Conservation (phyloP, 805 yeast genomes). For the Ogataea pignaliae region DNA sequence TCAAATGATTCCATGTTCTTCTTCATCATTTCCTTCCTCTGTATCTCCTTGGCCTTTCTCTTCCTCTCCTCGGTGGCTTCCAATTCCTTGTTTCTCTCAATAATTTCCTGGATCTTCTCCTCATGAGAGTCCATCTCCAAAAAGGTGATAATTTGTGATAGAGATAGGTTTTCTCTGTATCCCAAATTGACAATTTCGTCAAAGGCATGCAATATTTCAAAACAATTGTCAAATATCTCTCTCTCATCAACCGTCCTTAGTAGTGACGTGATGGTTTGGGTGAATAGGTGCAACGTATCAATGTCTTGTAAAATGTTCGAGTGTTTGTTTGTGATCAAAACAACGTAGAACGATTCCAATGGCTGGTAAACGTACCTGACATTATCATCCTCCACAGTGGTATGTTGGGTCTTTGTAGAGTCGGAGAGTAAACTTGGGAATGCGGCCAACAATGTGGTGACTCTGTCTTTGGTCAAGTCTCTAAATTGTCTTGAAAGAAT, state of each 20-base stretch:
- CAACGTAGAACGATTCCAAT: constrained; percentile 87
- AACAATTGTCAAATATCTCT: constrained; percentile 79
- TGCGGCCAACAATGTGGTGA: constrained; percentile 77
- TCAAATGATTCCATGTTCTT: constrained; percentile 45
- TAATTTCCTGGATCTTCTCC: constrained; percentile 96
- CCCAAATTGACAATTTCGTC: constrained; percentile 92
- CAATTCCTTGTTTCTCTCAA: constrained; percentile 91
- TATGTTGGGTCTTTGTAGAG: constrained; percentile 70
- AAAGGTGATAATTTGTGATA: constrained; percentile 80
- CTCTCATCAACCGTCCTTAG: constrained; percentile 72
- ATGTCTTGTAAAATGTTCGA: constrained; percentile 93
- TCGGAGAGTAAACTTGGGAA: constrained; percentile 77
- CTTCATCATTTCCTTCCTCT: constrained; percentile 68
- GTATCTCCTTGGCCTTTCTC: constrained; percentile 88
- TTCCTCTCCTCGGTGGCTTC: constrained; percentile 98
- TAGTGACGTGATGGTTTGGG: constrained; percentile 73
- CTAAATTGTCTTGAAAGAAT: constrained; percentile 88
- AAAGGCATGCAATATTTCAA: constrained; percentile 85
- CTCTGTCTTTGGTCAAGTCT: constrained; percentile 78
- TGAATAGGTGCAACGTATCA: constrained; percentile 81
- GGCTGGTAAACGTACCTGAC: constrained; percentile 96
- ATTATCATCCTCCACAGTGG: constrained; percentile 87
- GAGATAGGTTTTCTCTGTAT: constrained; percentile 78
- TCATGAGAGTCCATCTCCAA: constrained; percentile 98
- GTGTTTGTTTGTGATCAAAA: constrained; percentile 83